phyloP scores from a whole-genome alignment of 805 yeast genomes.

The Candida quercuum region DNA sequence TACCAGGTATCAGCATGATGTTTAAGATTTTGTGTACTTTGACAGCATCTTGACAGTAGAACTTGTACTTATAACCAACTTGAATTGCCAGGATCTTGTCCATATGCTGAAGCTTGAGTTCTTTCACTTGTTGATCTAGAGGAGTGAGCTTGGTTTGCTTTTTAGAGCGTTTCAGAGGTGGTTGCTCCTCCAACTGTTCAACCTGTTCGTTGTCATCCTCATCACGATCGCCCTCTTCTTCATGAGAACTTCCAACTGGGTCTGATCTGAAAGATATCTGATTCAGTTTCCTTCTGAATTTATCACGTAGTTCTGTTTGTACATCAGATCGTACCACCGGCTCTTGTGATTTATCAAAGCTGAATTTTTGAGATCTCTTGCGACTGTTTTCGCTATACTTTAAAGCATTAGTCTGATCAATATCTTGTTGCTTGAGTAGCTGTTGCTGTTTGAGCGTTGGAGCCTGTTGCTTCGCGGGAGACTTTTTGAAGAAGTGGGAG shows the following conservation, averaged over 20 bases:
- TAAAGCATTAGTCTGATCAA: too few relatives aligned
- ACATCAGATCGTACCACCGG: not conserved
- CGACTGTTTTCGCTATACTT: too few relatives aligned
- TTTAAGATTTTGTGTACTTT: conserved; percentile 60
- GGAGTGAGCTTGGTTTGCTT: conserved; percentile 51
- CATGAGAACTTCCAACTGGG: not conserved
- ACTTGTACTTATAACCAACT: conserved; percentile 88
- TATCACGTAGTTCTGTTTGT: conserved; percentile 2
- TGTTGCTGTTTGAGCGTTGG: not conserved
- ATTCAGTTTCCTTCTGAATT: conserved; percentile 6
- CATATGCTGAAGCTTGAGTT: conserved; percentile 50
- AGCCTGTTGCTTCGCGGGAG: not conserved
- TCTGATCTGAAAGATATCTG: conserved; percentile 1
- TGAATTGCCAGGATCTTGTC: conserved; percentile 79
- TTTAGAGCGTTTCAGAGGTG: conserved; percentile 7
- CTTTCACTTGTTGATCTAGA: conserved; percentile 69
- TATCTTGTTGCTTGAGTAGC: not conserved
- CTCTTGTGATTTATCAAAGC: not conserved
- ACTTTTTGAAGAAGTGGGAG: conserved; percentile 3
- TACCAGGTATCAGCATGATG: conserved; percentile 71
- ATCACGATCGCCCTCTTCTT: conserved; percentile 6
- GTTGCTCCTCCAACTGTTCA: conserved; percentile 3
- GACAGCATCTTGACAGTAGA: conserved; percentile 81
- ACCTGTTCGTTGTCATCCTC: conserved; percentile 4
- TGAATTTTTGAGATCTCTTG: not conserved